Evolutionary conservation across 2,329 filamentous ascomycete species (phyloP).

Genomic region (Hymenoscyphus scutula): DNA sequence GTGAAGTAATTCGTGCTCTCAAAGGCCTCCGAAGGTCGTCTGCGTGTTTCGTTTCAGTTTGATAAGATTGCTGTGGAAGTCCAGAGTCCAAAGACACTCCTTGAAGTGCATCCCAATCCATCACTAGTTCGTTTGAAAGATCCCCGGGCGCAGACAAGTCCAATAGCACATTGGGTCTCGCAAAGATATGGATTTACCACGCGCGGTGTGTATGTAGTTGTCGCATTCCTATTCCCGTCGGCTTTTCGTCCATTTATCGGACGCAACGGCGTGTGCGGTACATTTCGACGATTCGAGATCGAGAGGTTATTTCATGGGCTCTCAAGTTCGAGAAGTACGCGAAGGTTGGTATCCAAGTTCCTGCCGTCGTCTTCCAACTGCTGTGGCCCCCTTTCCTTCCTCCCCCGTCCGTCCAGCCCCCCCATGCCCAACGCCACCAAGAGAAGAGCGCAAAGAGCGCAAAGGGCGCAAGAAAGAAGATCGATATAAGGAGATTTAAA

Average conservation of each 20-base stretch:
- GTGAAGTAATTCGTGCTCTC: neutral
- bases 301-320: too few species aligned
- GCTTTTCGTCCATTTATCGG: too few species aligned
- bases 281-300: too few species aligned
- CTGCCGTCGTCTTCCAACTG: neutral
- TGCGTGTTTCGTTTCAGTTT: neutral
- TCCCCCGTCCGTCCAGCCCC: neutral
- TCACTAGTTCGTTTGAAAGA: neutral
- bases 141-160: neutral
- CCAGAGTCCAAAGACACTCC: neutral
- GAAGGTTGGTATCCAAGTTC: neutral
- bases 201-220: too few species aligned
- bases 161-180: neutral
- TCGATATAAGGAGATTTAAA: neutral
- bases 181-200: neutral
- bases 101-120: neutral
- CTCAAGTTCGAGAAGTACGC: too few species aligned
- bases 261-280: too few species aligned
- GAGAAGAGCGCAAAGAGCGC: neutral
- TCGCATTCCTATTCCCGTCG: too few species aligned
- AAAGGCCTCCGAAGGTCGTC: neutral
- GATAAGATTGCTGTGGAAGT: neutral
- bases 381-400: neutral
- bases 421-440: neutral
- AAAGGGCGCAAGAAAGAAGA: slow-evolving; percentile 1